Percentiles rank a stretch among this genome's conserved stretches.
These are phyloP conservation scores for Yamadazyma trypodendri DNA, from an alignment of 1,139 yeast genomes.

Conservation along the genomic window DNA sequence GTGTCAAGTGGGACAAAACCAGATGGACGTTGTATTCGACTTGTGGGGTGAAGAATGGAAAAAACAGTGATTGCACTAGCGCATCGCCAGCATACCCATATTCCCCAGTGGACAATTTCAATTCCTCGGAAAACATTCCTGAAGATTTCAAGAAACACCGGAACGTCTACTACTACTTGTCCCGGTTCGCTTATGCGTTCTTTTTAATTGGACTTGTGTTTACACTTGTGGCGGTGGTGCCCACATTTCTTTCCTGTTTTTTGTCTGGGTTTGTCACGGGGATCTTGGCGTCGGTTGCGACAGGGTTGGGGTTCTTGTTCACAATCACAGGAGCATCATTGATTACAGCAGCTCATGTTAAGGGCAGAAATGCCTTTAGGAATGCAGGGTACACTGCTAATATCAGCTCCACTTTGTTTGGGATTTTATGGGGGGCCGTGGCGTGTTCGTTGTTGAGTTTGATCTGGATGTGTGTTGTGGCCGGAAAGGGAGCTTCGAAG, in stretches of 20 bases:
- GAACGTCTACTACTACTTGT: conserved; percentile 56
- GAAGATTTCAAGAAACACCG: conserved; percentile 42
- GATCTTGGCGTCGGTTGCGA: conserved; percentile 19
- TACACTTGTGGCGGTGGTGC: conserved; percentile 47
- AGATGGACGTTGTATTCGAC: conserved; percentile 74
- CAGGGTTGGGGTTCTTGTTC: conserved; percentile 49
- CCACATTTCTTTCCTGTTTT: conserved; percentile 26
- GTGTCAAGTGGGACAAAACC: conserved; percentile 36
- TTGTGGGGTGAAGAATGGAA: conserved; percentile 50
- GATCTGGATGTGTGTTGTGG: conserved; percentile 16
- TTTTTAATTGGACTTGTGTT: conserved; percentile 59
- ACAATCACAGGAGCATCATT: conserved; percentile 57
- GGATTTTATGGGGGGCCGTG: conserved; percentile 63
- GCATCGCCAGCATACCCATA: conserved; percentile 62
- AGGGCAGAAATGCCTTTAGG: conserved; percentile 57
- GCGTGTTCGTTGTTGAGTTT: conserved; percentile 39
- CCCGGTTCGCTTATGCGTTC: conserved; percentile 71
- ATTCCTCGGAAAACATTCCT: conserved; percentile 41
- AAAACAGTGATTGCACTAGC: conserved; percentile 44
- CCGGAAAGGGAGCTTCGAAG: conserved; percentile 14
- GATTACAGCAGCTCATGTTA: conserved; percentile 63
- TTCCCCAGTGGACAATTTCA: conserved; percentile 61
- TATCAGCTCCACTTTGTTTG: conserved; percentile 60
- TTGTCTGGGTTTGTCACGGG: conserved; percentile 25
- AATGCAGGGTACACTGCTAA: conserved; percentile 45